These are phyloP conservation scores for Metschnikowia arizonensis DNA, from an alignment of 805 yeast genomes.

Conservation along the genomic window DNA sequence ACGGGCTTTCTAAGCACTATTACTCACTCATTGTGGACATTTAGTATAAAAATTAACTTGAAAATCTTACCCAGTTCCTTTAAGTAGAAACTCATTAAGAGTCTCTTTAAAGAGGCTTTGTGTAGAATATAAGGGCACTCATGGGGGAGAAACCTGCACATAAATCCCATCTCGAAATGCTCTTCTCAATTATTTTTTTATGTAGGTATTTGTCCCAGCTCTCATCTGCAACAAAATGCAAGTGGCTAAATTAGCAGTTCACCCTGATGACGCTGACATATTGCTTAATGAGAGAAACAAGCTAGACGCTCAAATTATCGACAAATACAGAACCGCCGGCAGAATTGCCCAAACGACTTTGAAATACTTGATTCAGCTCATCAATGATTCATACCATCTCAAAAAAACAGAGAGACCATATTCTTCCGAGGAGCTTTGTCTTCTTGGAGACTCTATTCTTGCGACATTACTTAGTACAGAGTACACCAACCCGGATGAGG, in stretches of 20 bases:
- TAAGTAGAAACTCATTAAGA: too few relatives aligned
- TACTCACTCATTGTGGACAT: too few relatives aligned
- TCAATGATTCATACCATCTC: constrained; percentile 71
- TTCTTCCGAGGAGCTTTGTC: constrained; percentile 68
- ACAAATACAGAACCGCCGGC: constrained; percentile 86
- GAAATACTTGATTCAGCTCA: constrained; percentile 57
- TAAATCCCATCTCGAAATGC: constrained; percentile 15
- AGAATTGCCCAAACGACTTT: constrained; percentile 82
- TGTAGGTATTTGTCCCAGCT: background rate
- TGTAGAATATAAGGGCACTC: background rate
- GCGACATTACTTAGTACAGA: constrained; percentile 53
- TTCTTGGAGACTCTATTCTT: constrained; percentile 75
- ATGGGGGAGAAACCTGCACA: constrained; percentile 9
- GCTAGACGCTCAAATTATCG: constrained; percentile 56
- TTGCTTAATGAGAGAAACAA: constrained; percentile 70
- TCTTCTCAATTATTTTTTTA: constrained; percentile 8
- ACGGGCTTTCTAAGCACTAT: too few relatives aligned
- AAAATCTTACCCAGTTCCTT: too few relatives aligned
- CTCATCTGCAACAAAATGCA: constrained; percentile 45
- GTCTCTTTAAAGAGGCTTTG: background rate
- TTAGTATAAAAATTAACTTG: too few relatives aligned
- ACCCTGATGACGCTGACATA: constrained; percentile 68
- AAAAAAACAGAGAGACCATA: constrained; percentile 42
- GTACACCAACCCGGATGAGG: constrained; percentile 51
- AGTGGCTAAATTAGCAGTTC: constrained; percentile 69